Evolutionary conservation across 2,329 filamentous ascomycete species (phyloP), one percentile per base, ranked within the genome.

Genomic region (Beauveria rudraprayagi): DNA sequence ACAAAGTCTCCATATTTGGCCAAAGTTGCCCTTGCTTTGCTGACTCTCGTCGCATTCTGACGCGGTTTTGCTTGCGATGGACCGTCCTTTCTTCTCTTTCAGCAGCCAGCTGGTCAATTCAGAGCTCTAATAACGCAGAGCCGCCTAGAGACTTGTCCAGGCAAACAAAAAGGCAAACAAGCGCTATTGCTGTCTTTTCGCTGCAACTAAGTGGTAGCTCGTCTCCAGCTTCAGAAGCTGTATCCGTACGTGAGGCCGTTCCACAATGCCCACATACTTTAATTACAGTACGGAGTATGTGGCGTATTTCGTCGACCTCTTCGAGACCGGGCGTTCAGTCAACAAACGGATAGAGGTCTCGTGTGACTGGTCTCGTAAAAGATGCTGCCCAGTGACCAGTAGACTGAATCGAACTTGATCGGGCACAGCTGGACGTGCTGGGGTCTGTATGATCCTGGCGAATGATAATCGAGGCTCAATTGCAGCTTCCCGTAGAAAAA

Each of bases 401-500:
- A 43, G 8, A n/a, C 37, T 52, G 26, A 34, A 59, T 59, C 56
- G 56, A 44, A 26, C 47, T 43, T 52, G 48, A 52, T 59, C 56
- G 56, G 47, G 46, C 8, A 52, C 48, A 40, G 47, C 56, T 52
- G 56, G 37, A 9, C 47, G 43, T 24, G 47, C 47, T 34, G 40
- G 56, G 56, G 56, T 59, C 28, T 44, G n/a, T 34, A 22, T 52
- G 40, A 52, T 52, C 56, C 56, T 44, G 40, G 56, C 47, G 56
- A 59, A 59, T 52, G 16, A 37, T 37, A 40, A 59, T 59, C 56
- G 56, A 59, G 56, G 47, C 47, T 59, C 56, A 59, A 52, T 24
- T 59, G 56, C 47, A 52, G 56, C 47, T 52, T 37, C 14, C 17
- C 6, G 46, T 34, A 59, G 26, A 58, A 51, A 59, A 26, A 51